Evolutionary conservation across 495 filamentous ascomycete genomes (phyloP), one percentile per base, ranked within the genome.

Genomic region (Penicillium taxi): DNA sequence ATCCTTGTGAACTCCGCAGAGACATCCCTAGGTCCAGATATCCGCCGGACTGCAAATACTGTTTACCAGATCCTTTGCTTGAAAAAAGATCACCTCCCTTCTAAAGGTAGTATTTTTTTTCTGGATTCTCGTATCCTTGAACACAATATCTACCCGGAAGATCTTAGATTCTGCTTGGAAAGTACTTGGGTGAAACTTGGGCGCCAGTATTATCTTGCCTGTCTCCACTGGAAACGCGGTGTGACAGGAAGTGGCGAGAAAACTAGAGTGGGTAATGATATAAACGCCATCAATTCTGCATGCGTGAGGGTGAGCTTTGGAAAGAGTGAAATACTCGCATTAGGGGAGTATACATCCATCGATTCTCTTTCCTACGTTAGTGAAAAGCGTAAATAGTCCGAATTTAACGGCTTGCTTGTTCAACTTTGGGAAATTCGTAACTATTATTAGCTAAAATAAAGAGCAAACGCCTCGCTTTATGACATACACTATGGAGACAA

Each of bases 51-150:
- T 1, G 54, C 41, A 12, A 47, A 41, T 24, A 11, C 21, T 0
- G 23, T 64, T 19, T 42, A 43, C 27, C 11, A 35, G 1, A 8
- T 15, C 6, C 24, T 59, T 6, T 20, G 37, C 13, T 6, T 19
- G 9, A 25, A 24, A 19, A 19, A 9, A 2, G 12, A 26, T 16
- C 20, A 16, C 2, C 11, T 45, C 7, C 43, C 50, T 9, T 13
- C 22, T 11, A 34, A 22, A 1, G 62, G 58, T 9, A 56, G 45
- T 8, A 56, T 69, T 5, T 61, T 69, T 37, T 48, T 69, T 32
- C 39, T 69, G 15, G 45, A 57, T 22, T 39, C 44, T 7, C 35
- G 30, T 9, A 42, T 67, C 11, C 26, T 64, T 4, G 13, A 35
- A 11, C 39, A 47, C n/a, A 33, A 37, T 13, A 20, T 36, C 2